phyloP scores from a whole-genome alignment of 2,329 filamentous ascomycete genomes.

The Trichoderma sp. region DNA sequence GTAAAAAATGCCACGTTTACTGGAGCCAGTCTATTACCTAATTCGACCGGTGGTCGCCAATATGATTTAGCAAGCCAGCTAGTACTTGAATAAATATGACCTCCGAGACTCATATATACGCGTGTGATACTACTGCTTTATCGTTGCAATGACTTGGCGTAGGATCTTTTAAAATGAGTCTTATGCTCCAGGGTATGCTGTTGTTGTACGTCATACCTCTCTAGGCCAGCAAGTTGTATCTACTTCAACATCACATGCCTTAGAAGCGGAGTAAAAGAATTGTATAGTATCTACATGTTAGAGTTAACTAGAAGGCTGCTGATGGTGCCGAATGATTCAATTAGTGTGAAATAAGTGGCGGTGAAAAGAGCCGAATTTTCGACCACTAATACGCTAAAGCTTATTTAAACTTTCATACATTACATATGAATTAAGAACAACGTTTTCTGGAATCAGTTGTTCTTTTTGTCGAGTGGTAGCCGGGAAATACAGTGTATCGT shows the following conservation, averaged over 20 bases:
- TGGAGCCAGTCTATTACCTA: not conserved
- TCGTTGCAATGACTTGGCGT: not conserved
- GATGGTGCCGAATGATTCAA: not conserved
- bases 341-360: not conserved
- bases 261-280: not conserved
- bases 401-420: not conserved
- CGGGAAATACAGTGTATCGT: not conserved
- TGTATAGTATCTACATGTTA: not conserved
- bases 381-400: not conserved
- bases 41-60: not conserved
- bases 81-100: not conserved
- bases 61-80: not conserved
- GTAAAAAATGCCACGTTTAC: constrained; percentile 20
- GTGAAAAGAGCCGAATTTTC: not conserved
- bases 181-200: not conserved
- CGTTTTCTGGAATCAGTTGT: not conserved
- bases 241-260: not conserved
- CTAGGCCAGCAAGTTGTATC: not conserved
- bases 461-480: not conserved
- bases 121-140: not conserved
- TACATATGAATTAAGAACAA: not conserved
- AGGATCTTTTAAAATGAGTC: not conserved
- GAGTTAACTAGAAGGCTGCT: not conserved
- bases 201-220: not conserved
- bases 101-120: not conserved